Conservation (phyloP, 106 monocot genomes). For the Phalaenopsis aphrodite region DNA sequence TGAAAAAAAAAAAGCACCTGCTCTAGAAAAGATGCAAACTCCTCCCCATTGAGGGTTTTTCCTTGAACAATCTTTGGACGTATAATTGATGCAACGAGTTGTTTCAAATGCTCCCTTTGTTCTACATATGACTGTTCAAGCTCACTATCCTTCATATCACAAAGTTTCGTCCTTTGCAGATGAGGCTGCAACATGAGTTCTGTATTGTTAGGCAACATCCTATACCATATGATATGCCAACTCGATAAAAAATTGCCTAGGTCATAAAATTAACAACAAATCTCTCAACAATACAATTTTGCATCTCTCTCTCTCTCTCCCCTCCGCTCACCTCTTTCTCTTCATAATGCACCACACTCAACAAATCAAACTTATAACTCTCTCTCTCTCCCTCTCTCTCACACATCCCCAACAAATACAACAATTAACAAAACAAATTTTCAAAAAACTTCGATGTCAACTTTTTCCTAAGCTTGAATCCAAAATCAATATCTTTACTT, state of each 20-base stretch:
- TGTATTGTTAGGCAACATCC: not conserved
- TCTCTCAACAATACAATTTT: not conserved
- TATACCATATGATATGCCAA: not conserved
- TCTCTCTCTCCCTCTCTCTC: not conserved
- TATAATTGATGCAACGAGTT: conserved; percentile 63
- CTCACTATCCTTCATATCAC: conserved; percentile 84
- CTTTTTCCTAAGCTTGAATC: not conserved
- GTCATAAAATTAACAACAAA: not conserved
- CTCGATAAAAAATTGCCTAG: not conserved
- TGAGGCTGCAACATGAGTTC: conserved; percentile 64
- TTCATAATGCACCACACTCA: not conserved
- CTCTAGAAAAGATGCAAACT: conserved; percentile 82
- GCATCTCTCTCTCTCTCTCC: not conserved
- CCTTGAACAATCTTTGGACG: conserved; percentile 90
- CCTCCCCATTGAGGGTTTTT: conserved; percentile 75
- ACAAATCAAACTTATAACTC: not conserved
- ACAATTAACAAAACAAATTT: not conserved
- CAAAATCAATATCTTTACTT: no score
- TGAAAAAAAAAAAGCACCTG: conserved; percentile 39
- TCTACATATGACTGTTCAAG: conserved; percentile 74
- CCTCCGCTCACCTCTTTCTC: not conserved
- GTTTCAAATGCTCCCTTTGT: conserved; percentile 73
- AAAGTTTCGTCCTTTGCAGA: conserved; percentile 94
- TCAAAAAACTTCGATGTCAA: not conserved
- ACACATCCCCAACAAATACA: no score